Evolutionary conservation across 2,329 filamentous ascomycete species (phyloP), one percentile per base, ranked within the genome.

Genomic region (Colletotrichum lupini): DNA sequence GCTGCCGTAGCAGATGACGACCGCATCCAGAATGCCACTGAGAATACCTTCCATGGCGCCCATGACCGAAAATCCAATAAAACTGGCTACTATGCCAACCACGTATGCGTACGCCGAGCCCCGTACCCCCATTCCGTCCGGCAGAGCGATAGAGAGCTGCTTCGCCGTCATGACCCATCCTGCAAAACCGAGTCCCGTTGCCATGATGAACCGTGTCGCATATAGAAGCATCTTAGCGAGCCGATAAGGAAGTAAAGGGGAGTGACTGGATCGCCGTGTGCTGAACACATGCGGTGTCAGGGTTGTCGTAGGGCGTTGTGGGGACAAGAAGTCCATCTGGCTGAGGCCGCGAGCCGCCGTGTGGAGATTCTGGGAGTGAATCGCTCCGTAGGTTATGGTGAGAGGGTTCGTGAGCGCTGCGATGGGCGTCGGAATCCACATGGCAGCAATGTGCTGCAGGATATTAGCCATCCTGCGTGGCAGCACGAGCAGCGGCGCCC

Each of bases 131-230:
- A 82, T 76, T 1, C 87, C 87, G 52, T 86, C 88, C 69, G 82
- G 91, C 73, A 85, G 84, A 79, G 84, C 86, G 24, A 97, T 86
- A 64, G 89, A 87, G 4, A 98, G 86, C 82, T 93, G 92, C 75
- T 94, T 92, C 12, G 97, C 95, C 46, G 95, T 97, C 59, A 94
- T 93, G 9, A 98, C 94, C 97, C 97, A 99, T n/a, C 95, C 96
- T 4, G 94, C 95, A 79, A 98, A 97, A 1, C 96, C 96, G 35
- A 99, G 89, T 0, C 92, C 94, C 59, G 95, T 91, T 0, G 95
- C 94, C 91, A 98, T 97, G 79, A 98, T 93, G 80, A 96, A 94
- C 22, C 96, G 91, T 1, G 95, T 97, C 3, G 96, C 95, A 77
- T 98, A 94, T 4, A 99, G 90, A 8, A 99, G 89, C 32, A 98